phyloP scores from a whole-genome alignment of 345 rosid species.

The Aurinia saxatilis region DNA sequence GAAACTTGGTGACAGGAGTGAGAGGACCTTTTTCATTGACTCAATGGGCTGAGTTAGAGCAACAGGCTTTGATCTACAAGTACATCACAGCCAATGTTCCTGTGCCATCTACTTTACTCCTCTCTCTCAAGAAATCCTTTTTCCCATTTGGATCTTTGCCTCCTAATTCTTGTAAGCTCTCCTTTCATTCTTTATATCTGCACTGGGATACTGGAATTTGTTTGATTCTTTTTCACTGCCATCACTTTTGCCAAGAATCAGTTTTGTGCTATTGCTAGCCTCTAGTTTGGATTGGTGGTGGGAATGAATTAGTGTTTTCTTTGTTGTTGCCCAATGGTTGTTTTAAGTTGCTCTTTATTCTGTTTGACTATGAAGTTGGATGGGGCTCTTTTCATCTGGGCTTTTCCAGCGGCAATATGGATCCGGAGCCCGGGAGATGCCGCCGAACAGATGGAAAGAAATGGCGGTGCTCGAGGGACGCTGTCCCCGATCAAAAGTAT shows the following conservation, averaged over 20 bases:
- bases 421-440: slow-evolving; percentile 96
- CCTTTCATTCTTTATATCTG: not conserved
- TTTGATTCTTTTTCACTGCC: not conserved
- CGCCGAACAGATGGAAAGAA: slow-evolving; percentile 99
- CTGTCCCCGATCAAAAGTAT: slow-evolving; percentile 86
- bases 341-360: not conserved
- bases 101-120: slow-evolving; percentile 65
- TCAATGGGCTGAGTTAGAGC: slow-evolving; percentile 95
- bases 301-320: too few species aligned
- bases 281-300: not conserved
- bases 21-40: slow-evolving; percentile 59
- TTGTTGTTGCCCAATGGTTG: not conserved
- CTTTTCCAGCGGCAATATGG: slow-evolving; percentile 61
- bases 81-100: slow-evolving; percentile 71
- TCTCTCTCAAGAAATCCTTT: slow-evolving; percentile 68
- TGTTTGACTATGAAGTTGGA: slow-evolving; percentile 37
- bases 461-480: slow-evolving; percentile 99
- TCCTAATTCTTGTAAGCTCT: slow-evolving; percentile 43
- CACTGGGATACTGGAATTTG: not conserved
- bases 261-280: not conserved
- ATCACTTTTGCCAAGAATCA: not conserved
- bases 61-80: slow-evolving; percentile 91
- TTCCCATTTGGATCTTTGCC: slow-evolving; percentile 47
- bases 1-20: slow-evolving; percentile 30
- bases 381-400: slow-evolving; percentile 86